A percentile compares a stretch with the other conserved stretches of the same genome.
phyloP scores from a whole-genome alignment of 2,329 filamentous ascomycete genomes.

The Fusarium transvaalense region DNA sequence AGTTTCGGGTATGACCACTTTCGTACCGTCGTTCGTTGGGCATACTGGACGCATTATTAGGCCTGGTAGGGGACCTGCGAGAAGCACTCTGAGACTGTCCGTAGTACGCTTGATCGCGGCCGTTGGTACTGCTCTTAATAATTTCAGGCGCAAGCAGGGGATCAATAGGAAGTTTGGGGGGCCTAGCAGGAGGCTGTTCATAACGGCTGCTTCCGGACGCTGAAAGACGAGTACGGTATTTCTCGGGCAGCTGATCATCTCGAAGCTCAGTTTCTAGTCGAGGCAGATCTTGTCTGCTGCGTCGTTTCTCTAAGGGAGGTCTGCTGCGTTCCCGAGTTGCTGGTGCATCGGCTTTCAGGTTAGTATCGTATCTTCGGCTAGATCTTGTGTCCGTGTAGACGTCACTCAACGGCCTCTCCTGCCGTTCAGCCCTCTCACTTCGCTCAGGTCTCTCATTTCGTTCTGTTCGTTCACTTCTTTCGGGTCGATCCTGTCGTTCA shows the following conservation, averaged over 20 bases:
- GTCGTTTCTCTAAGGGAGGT: constrained; percentile 47
- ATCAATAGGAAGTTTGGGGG: constrained; percentile 50
- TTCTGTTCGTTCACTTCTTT: neutral
- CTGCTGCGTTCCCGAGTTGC: constrained; percentile 39
- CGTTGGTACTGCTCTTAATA: constrained; percentile 56
- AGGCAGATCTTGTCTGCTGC: constrained; percentile 58
- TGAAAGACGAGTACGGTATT: constrained; percentile 55
- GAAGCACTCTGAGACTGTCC: constrained; percentile 31
- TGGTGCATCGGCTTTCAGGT: constrained; percentile 34
- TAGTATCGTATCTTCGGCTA: constrained; percentile 32
- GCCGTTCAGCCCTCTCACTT: constrained; percentile 25
- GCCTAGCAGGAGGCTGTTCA: constrained; percentile 50
- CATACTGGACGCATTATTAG: constrained; percentile 48
- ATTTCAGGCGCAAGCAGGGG: constrained; percentile 58
- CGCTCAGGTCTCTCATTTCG: constrained; percentile 15
- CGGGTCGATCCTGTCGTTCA: neutral
- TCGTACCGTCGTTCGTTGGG: constrained; percentile 48
- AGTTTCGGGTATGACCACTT: constrained; percentile 40
- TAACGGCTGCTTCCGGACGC: constrained; percentile 50
- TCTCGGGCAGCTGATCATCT: constrained; percentile 47
- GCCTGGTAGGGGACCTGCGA: constrained; percentile 49
- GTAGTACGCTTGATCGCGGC: constrained; percentile 59
- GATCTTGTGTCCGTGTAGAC: constrained; percentile 25
- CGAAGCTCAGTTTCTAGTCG: constrained; percentile 59
- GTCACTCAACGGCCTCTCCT: constrained; percentile 24